Conservation (phyloP, 2,329 filamentous ascomycete genomes). For the Ophiocordyceps camponoti-saundersi region DNA sequence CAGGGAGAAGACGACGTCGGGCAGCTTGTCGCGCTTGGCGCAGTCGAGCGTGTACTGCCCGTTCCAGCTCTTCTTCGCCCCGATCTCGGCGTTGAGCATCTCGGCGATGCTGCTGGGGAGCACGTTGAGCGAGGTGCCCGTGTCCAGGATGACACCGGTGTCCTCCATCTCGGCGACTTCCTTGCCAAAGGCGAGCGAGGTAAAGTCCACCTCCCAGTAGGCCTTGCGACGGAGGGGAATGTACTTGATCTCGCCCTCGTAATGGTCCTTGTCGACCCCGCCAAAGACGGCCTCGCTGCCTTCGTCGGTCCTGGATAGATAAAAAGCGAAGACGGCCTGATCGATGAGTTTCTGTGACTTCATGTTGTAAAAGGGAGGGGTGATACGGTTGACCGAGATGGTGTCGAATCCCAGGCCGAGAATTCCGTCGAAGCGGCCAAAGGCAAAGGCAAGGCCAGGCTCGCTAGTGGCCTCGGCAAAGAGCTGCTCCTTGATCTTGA, state of each 20-base stretch:
- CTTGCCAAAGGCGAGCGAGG: slow-evolving; percentile 78
- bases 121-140: slow-evolving; percentile 92
- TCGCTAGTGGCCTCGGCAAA: slow-evolving; percentile 94
- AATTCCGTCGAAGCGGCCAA: slow-evolving; percentile 94
- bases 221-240: slow-evolving; percentile 95
- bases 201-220: slow-evolving; percentile 98
- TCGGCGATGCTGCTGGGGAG: slow-evolving; percentile 83
- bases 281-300: slow-evolving; percentile 83
- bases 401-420: slow-evolving; percentile 86
- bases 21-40: slow-evolving; percentile 62
- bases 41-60: slow-evolving; percentile 95
- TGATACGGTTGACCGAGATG: slow-evolving; percentile 91
- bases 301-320: slow-evolving; percentile 59
- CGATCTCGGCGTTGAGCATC: slow-evolving; percentile 93
- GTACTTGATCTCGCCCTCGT: slow-evolving; percentile 72
- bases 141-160: slow-evolving; percentile 95
- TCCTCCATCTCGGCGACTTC: slow-evolving; percentile 77
- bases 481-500: slow-evolving; percentile 75
- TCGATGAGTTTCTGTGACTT: slow-evolving; percentile 78
- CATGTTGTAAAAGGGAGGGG: slow-evolving; percentile 95
- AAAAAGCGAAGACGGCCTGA: slow-evolving; percentile 90
- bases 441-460: slow-evolving; percentile 92
- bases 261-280: slow-evolving; percentile 68
- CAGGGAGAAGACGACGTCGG: slow-evolving; percentile 83
- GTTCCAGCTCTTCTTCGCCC: slow-evolving; percentile 93